Base-by-base conservation (phyloP, 2,329 filamentous ascomycete species). In the Paracorniculantispora psalliotae region DNA sequence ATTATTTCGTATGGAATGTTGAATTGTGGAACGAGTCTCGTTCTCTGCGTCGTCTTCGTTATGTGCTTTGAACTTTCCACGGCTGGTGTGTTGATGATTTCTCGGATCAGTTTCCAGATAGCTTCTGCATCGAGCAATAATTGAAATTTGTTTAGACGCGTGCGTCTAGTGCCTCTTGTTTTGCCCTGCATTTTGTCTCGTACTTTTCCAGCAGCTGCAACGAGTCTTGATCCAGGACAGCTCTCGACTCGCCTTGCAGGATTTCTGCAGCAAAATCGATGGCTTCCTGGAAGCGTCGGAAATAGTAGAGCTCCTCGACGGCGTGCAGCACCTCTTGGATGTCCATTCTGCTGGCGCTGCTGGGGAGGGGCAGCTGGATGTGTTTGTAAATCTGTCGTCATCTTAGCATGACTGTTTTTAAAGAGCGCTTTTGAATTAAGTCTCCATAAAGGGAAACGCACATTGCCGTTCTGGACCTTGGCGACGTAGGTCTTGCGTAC, bases 271-370 rank as follows among this genome's bases (percentile, higher is more conserved):
- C 69, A 47, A 84, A 75, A 12, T 66, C 64, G n/a, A 73, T 70
- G 2, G 76, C 80, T 57, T 81, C 75, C 1, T 68, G 67, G 59
- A 76, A 84, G 35, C 76, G 70, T 6, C 74, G 69, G 63, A 79
- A 79, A 67, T 81, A 84, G 64, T 84, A 84, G 47, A 84, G 72
- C 68, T 85, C 82, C 66, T 84, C 81, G 8, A 81, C 78, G 0
- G 81, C 82, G 64, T 84, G 81, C 21, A 83, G 60, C 10, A 81
- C 64, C n/a, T 79, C 75, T 62, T 84, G 80, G 1, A 75, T 71
- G 35, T 77, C 73, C 44, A 75, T 75, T 64, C 84, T 85, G 33
- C 73, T 70, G 4, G 75, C 66, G 4, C 56, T 64, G 10, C 65
- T 62, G 2, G 63, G 63, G 12, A 81, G 63, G 0, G 81, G 80